Conservation (phyloP, 345 rosid species). For the Syzygium aromaticum region DNA sequence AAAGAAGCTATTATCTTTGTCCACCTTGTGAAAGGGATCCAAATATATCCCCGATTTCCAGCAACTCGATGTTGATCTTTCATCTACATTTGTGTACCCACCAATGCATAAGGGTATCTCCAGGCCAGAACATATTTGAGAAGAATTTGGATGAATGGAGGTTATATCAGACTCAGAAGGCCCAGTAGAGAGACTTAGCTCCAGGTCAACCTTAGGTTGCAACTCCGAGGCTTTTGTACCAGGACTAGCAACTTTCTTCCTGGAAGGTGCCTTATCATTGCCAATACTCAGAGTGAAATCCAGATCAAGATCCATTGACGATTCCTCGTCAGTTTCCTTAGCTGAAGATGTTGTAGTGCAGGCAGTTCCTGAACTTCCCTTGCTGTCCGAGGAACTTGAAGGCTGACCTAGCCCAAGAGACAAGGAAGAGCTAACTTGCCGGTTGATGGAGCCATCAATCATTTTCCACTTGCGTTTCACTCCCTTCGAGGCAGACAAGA, state of each 20-base stretch:
- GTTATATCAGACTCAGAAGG: constrained; percentile 67
- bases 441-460: constrained; percentile 32
- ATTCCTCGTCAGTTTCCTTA: constrained; percentile 83
- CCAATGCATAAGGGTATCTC: constrained; percentile 26
- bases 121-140: constrained; percentile 20
- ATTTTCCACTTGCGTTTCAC: constrained; percentile 68
- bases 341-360: constrained; percentile 69
- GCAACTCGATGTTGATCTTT: constrained; percentile 37
- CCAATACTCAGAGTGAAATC: constrained; percentile 81
- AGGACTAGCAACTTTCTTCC: constrained; percentile 26
- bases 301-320: constrained; percentile 76
- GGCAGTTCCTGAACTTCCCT: constrained; percentile 77
- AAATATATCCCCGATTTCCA: constrained; percentile 31
- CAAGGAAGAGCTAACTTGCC: constrained; percentile 49
- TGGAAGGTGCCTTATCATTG: constrained; percentile 37
- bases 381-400: constrained; percentile 86
- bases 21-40: constrained; percentile 7
- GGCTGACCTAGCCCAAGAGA: constrained; percentile 67
- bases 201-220: constrained; percentile 59
- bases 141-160: constrained; percentile 25
- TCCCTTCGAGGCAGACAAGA: constrained; percentile 24
- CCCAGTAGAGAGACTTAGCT: constrained; percentile 64
- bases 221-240: constrained; percentile 20
- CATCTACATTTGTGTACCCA: constrained; percentile 24
- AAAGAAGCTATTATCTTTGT: constrained; percentile 36